These are phyloP conservation scores for Paxillus involutus DNA, from an alignment of 768 basidiomycete species.

Conservation along the genomic window DNA sequence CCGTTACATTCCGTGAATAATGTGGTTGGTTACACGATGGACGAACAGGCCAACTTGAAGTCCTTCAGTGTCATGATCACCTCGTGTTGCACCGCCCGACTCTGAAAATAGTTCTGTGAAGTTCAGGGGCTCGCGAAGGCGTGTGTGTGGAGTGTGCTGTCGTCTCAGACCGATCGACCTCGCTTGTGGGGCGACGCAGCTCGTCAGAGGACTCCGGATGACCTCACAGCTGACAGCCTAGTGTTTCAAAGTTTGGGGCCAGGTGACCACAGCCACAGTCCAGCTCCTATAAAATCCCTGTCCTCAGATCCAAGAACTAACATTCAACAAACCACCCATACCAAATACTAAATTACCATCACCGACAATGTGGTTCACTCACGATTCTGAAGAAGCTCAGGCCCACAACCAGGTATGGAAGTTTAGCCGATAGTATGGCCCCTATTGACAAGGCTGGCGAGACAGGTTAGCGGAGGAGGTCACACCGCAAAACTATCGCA, in stretches of 20 bases:
- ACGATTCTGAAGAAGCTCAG: slow-evolving; percentile 24
- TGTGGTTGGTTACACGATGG: no score
- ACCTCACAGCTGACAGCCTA: not conserved
- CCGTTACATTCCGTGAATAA: no score
- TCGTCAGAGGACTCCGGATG: not conserved
- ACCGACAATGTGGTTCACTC: slow-evolving; percentile 21
- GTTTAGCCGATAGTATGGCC: not conserved
- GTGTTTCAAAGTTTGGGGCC: not conserved
- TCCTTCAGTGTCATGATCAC: no score
- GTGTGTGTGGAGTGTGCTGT: not conserved
- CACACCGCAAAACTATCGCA: slow-evolving; percentile 25
- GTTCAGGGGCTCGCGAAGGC: no score
- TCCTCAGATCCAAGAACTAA: no score
- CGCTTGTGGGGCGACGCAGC: no score
- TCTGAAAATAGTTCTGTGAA: no score
- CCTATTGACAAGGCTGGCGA: slow-evolving; percentile 1
- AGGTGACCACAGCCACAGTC: not conserved
- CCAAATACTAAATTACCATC: slow-evolving; percentile 10
- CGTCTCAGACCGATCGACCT: not conserved
- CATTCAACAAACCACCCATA: no score
- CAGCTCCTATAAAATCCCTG: not conserved
- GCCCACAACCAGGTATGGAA: slow-evolving; percentile 17
- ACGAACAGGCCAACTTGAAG: no score
- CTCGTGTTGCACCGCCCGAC: no score
- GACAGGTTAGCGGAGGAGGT: slow-evolving; percentile 12